These are phyloP conservation scores for Diaporthe longicolla DNA, from an alignment of 2,329 filamentous ascomycete species.

Conservation along the genomic window DNA sequence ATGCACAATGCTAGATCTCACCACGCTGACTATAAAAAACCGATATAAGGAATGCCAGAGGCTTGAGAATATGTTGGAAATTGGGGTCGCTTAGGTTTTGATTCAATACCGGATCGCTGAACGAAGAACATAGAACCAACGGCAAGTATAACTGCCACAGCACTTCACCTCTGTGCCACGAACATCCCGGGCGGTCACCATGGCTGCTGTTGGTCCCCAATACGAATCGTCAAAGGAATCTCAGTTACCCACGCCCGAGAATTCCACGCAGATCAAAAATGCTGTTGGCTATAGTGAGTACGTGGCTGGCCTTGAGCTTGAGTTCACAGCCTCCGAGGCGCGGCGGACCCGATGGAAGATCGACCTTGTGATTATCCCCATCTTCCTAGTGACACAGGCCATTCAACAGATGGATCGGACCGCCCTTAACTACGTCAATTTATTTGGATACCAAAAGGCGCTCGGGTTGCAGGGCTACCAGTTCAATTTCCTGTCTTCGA, in stretches of 20 bases:
- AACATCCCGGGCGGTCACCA: background rate
- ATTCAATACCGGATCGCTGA: background rate
- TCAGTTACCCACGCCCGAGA: background rate
- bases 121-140: background rate
- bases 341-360: constrained; percentile 48
- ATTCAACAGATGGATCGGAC: constrained; percentile 52
- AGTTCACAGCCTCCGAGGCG: background rate
- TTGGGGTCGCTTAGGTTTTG: background rate
- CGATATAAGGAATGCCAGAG: background rate
- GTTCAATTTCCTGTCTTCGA: constrained; percentile 44
- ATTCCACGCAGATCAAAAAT: background rate
- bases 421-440: constrained; percentile 51
- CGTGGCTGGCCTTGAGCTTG: background rate
- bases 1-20: background rate
- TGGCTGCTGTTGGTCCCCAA: background rate
- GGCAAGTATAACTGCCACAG: background rate
- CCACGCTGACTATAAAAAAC: background rate
- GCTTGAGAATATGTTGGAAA: background rate
- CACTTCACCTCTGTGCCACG: background rate
- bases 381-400: constrained; percentile 51
- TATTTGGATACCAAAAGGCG: constrained; percentile 54
- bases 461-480: constrained; percentile 51
- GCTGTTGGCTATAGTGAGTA: background rate
- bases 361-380: constrained; percentile 50
- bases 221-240: background rate